Conservation (phyloP, 2,329 filamentous ascomycete genomes). For the Acarospora socialis region DNA sequence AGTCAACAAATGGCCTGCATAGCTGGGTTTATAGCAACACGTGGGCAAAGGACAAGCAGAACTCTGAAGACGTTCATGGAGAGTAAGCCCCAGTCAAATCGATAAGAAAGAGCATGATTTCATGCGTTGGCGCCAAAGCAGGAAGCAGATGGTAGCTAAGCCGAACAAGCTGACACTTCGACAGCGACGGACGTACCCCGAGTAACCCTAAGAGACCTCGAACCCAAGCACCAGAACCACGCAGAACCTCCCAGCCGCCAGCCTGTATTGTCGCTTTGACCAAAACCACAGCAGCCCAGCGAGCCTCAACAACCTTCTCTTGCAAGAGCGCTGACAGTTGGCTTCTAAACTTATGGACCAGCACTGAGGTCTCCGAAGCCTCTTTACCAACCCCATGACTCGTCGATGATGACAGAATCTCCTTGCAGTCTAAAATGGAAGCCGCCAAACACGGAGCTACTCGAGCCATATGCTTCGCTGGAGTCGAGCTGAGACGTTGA, state of each 20-base stretch:
- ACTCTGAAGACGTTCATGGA: too few relatives aligned
- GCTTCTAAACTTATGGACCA: conserved; percentile 70
- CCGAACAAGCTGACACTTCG: neutral
- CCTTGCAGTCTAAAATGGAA: conserved; percentile 38
- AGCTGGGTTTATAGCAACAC: too few relatives aligned
- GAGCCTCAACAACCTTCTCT: conserved; percentile 57
- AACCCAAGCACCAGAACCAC: conserved; percentile 61
- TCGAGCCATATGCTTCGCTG: conserved; percentile 58
- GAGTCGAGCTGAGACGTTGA: conserved; percentile 50
- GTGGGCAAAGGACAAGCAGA: too few relatives aligned
- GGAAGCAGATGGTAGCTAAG: conserved; percentile 4
- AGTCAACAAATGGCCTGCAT: too few relatives aligned
- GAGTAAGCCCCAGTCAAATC: too few relatives aligned
- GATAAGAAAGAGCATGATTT: neutral
- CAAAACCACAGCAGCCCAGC: conserved; percentile 64
- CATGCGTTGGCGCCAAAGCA: neutral
- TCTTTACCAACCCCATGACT: conserved; percentile 44
- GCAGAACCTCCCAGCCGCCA: conserved; percentile 70
- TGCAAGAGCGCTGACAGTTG: conserved; percentile 64
- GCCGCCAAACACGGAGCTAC: conserved; percentile 54
- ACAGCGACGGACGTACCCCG: conserved; percentile 38
- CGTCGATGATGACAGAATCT: conserved; percentile 48
- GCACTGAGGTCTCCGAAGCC: conserved; percentile 50
- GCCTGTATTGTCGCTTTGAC: conserved; percentile 71
- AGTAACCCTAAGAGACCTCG: conserved; percentile 60